A percentile compares a stretch with the other conserved stretches of the same genome.
phyloP scores from a whole-genome alignment of 164 flowering plant species.

The Magnolia kwangsiensis region DNA sequence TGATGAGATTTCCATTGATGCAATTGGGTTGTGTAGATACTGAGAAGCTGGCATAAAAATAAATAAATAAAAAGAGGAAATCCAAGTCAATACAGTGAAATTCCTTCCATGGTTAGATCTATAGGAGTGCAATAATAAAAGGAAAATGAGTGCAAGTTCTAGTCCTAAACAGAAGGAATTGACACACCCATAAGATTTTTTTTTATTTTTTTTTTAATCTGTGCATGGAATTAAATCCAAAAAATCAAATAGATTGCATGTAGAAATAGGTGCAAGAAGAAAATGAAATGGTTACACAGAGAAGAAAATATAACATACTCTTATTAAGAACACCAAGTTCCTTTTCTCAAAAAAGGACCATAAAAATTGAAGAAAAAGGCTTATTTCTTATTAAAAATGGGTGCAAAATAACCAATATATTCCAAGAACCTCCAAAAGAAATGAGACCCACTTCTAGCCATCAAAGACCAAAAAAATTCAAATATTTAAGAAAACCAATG shows the following conservation, averaged over 20 bases:
- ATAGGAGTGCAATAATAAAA: not conserved
- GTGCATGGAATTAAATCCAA: not conserved
- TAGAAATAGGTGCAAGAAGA: not conserved
- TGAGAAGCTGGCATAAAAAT: not conserved
- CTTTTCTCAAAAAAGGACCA: not conserved
- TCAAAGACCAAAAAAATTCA: not conserved
- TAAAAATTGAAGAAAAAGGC: not conserved
- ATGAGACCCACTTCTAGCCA: not conserved
- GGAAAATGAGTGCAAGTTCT: not conserved
- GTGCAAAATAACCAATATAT: not conserved
- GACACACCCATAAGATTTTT: not conserved
- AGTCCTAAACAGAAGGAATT: not conserved
- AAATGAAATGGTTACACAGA: not conserved
- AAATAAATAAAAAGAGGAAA: not conserved
- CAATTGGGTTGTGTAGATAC: not conserved
- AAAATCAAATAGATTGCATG: not conserved
- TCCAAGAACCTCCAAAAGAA: not conserved
- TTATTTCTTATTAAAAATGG: not conserved
- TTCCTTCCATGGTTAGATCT: not conserved
- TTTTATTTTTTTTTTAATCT: too few species aligned
- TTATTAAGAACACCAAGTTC: not conserved
- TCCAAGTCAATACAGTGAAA: not conserved
- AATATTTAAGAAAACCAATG: not conserved
- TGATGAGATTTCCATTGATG: constrained; percentile 41
- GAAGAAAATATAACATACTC: not conserved